Percentiles rank a stretch among this genome's conserved stretches.
Conservation (phyloP, 805 yeast species). For the Hyphopichia homilentoma region DNA sequence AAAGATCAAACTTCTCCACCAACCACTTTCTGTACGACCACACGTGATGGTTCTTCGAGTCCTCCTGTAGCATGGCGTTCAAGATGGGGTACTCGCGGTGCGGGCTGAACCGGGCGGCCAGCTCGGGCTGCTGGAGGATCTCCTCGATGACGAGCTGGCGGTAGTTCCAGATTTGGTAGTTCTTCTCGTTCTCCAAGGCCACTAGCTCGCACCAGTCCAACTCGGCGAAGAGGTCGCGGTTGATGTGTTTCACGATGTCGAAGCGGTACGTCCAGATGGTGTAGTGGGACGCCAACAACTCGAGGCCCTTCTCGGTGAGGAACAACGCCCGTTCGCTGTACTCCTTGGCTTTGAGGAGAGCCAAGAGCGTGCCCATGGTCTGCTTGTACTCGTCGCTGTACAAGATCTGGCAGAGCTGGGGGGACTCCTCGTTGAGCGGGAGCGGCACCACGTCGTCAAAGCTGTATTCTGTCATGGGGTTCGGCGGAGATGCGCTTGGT, state of each 20-base stretch:
- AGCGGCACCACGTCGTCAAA: conserved; percentile 45
- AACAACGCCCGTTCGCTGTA: conserved; percentile 66
- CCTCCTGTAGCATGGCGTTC: conserved; percentile 67
- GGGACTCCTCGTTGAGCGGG: conserved; percentile 37
- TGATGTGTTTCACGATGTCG: conserved; percentile 42
- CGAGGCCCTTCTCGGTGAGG: conserved; percentile 62
- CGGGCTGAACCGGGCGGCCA: conserved; percentile 26
- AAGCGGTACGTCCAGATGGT: conserved; percentile 80
- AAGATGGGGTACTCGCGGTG: conserved; percentile 64
- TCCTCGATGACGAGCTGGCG: conserved; percentile 60
- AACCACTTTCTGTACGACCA: conserved; percentile 94
- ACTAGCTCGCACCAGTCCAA: conserved; percentile 75
- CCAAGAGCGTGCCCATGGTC: conserved; percentile 60
- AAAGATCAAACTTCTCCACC: conserved; percentile 52
- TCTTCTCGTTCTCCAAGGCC: conserved; percentile 76
- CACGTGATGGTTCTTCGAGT: conserved; percentile 90
- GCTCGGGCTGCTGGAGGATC: conserved; percentile 15
- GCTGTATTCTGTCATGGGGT: conserved; percentile 10
- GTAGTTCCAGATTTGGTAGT: conserved; percentile 97
- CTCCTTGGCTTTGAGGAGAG: conserved; percentile 57
- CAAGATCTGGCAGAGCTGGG: conserved; percentile 58
- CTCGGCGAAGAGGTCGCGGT: conserved; percentile 46
- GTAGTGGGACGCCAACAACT: conserved; percentile 81
- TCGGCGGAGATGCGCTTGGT: no score
- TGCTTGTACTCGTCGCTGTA: conserved; percentile 68